A percentile compares a stretch with the other conserved stretches of the same genome.
Conservation (phyloP, 305 asterid genomes). For the Caryopteris hybrid region DNA sequence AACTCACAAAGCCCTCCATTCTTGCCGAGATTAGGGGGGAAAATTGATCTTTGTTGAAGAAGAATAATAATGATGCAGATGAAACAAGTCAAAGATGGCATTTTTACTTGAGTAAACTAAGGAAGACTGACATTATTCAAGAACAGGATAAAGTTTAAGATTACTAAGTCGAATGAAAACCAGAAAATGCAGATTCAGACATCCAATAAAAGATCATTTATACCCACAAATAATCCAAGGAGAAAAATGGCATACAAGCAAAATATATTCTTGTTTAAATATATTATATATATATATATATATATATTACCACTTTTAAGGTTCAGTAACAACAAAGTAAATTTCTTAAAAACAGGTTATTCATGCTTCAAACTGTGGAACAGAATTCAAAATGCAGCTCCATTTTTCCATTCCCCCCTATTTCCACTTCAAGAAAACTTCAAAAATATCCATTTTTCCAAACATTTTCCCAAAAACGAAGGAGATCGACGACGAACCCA, state of each 20-base stretch:
- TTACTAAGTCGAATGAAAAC: not conserved
- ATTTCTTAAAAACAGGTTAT: not conserved
- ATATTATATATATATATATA: too few species aligned
- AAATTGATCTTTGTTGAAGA: slow-evolving; percentile 7
- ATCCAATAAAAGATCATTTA: not conserved
- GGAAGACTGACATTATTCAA: not conserved
- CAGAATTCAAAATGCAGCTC: not conserved
- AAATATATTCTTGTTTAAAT: too few species aligned
- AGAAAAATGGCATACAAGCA: not conserved
- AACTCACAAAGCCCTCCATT: slow-evolving; percentile 16
- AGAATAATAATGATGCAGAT: slow-evolving; percentile 11
- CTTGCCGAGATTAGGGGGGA: slow-evolving; percentile 32
- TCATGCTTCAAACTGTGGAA: not conserved
- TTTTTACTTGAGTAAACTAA: not conserved
- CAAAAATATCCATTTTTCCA: not conserved
- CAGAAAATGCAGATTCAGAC: slow-evolving; percentile 1
- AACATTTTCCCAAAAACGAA: not conserved
- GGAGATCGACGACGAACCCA: not conserved
- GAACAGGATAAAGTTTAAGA: not conserved
- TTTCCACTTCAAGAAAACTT: not conserved
- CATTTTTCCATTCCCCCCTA: not conserved
- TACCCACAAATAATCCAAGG: not conserved
- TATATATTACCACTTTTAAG: not conserved
- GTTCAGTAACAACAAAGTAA: not conserved
- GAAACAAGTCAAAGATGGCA: slow-evolving; percentile 14